Conservation (phyloP, 805 yeast species). For the Kazachstania kunashirensis region DNA sequence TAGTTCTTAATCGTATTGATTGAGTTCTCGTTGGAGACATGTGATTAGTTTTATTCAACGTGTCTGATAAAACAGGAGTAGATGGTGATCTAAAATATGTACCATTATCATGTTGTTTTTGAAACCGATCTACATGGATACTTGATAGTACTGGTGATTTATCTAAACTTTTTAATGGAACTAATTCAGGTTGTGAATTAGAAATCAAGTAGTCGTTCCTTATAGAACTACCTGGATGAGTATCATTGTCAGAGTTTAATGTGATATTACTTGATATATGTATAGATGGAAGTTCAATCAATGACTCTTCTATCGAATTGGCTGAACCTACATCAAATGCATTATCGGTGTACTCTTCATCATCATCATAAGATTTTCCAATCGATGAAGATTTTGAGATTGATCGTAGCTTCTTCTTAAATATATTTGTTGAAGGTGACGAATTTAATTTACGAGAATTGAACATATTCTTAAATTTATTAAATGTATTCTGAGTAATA, state of each 20-base stretch:
- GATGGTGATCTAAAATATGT: conserved; percentile 4
- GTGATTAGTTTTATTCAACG: neutral
- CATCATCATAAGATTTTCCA: neutral
- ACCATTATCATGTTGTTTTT: neutral
- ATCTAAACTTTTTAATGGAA: neutral
- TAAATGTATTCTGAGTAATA: neutral
- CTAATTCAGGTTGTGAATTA: neutral
- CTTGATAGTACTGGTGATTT: neutral
- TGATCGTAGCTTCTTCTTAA: neutral
- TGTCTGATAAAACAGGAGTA: neutral
- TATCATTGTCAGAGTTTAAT: neutral
- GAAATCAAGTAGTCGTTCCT: neutral
- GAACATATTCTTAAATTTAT: conserved; percentile 4
- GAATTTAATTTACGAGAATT: neutral
- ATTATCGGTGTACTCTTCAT: neutral
- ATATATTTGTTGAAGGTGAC: neutral
- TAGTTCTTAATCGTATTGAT: conserved; percentile 2
- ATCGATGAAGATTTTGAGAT: neutral
- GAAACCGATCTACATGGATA: neutral
- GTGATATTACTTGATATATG: neutral
- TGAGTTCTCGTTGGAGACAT: conserved; percentile 6
- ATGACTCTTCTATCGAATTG: neutral
- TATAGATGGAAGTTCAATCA: conserved; percentile 1
- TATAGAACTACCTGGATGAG: too few species aligned
- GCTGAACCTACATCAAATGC: neutral